Percentiles rank a stretch among this genome's conserved stretches.
Evolutionary conservation across 2,329 filamentous ascomycete genomes (phyloP).

Genomic region (Trichocomaceae sp.): DNA sequence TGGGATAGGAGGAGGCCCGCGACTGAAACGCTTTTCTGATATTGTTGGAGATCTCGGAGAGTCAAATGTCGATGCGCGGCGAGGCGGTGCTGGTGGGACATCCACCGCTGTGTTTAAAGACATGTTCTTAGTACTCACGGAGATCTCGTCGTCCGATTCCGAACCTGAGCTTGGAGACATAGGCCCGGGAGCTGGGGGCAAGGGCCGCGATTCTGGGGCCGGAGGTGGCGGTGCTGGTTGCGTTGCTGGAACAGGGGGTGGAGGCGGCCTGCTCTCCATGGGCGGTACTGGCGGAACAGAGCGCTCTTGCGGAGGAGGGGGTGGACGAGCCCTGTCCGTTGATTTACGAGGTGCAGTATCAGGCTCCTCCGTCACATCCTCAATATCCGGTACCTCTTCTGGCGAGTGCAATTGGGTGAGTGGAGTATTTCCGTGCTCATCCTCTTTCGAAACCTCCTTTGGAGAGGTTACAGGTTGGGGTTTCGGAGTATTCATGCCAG

Average conservation of each 20-base stretch:
- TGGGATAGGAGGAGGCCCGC: conserved; percentile 38
- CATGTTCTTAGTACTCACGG: conserved; percentile 43
- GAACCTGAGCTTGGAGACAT: conserved; percentile 70
- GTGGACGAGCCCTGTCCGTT: conserved; percentile 38
- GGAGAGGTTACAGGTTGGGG: conserved; percentile 39
- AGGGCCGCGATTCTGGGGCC: conserved; percentile 35
- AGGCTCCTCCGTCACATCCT: conserved; percentile 40
- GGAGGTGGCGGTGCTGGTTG: conserved; percentile 31
- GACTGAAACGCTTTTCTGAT: conserved; percentile 38
- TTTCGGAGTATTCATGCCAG: conserved; percentile 58
- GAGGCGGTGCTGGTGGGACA: conserved; percentile 24
- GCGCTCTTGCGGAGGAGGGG: conserved; percentile 47
- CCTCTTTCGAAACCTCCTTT: conserved; percentile 47
- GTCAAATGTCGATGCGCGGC: conserved; percentile 31
- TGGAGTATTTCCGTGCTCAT: conserved; percentile 40
- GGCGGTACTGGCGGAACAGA: conserved; percentile 38
- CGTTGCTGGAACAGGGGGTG: conserved; percentile 31
- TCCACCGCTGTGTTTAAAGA: conserved; percentile 37
- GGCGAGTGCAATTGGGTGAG: conserved; percentile 38
- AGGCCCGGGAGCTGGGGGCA: conserved; percentile 49
- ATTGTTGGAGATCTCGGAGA: conserved; percentile 26
- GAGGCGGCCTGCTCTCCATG: conserved; percentile 32
- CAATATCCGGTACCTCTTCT: conserved; percentile 49
- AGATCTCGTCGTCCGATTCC: conserved; percentile 82
- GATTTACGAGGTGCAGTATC: conserved; percentile 28